A percentile compares a stretch with the other conserved stretches of the same genome.
Evolutionary conservation across 2,329 filamentous ascomycete genomes (phyloP).

Genomic region (Monilinia fructicola): DNA sequence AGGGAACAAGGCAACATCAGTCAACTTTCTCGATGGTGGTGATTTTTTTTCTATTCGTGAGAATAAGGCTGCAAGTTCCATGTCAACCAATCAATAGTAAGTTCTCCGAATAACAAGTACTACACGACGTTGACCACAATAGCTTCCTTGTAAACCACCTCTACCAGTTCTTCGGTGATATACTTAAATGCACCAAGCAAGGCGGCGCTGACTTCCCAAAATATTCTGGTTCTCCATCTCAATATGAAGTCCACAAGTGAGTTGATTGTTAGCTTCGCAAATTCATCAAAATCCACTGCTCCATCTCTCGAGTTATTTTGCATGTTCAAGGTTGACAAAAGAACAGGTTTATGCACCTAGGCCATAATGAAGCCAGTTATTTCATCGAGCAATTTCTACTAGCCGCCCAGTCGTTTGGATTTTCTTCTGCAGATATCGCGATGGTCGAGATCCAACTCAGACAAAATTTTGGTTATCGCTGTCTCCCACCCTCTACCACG

Average conservation of each 20-base stretch:
- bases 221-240: constrained; percentile 49
- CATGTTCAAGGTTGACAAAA: constrained; percentile 23
- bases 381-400: constrained; percentile 60
- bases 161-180: constrained; percentile 60
- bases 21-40: constrained; percentile 63
- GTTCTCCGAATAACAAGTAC: neutral
- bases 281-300: neutral
- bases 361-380: constrained; percentile 53
- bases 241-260: constrained; percentile 55
- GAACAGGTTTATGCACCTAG: constrained; percentile 55
- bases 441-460: constrained; percentile 51
- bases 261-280: neutral
- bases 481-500: constrained; percentile 48
- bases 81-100: constrained; percentile 53
- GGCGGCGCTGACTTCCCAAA: constrained; percentile 50
- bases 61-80: too few species aligned
- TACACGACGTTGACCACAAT: constrained; percentile 22
- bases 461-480: constrained; percentile 53
- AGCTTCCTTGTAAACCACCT: constrained; percentile 58
- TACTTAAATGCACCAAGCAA: constrained; percentile 56
- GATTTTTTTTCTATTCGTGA: constrained; percentile 36
- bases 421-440: constrained; percentile 52
- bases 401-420: constrained; percentile 58
- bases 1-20: constrained; percentile 46
- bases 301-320: neutral